Evolutionary conservation across 1,139 yeast species (phyloP), one percentile per base, ranked within the genome.

Genomic region (Debaryomyces coudertii): DNA sequence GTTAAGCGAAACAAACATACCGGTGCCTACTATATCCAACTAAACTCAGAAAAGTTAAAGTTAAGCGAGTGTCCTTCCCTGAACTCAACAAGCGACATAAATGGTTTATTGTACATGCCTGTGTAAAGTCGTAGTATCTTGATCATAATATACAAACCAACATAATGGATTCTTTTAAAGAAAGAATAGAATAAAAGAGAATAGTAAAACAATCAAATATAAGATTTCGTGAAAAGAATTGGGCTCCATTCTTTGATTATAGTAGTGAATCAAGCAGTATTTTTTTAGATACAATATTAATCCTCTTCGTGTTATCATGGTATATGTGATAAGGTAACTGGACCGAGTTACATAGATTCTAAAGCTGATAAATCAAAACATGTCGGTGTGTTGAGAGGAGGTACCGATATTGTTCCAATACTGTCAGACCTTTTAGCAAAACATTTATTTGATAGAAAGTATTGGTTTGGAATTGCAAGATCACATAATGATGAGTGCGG

Each of bases 381-480:
- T 43, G 60, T 56, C 4, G 58, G 61, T 5, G 46, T 44, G n/a
- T 46, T 58, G 29, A 44, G 61, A 43, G 62, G 62, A 5, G 60
- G 61, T 1, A 58, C 62, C 3, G 55, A 56, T 36, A 24, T 50
- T 1, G 30, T 48, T 12, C 47, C 50, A 18, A 47, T 50, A 15
- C 49, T 51, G 12, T 22, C 40, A 3, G 7, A 36, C 4, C 30
- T 36, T 36, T 36, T 36, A 16, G 33, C 40, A 8, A 15, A 34
- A 8, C 11, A 38, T 40, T 11, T 39, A 16, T 23, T 24, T 16
- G 31, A n/a, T 37, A 52, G 36, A 36, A 38, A 40, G 9, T 52
- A 42, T 36, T 53, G 57, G 57, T 52, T 54, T 42, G 57, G 57
- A 6, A 54, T 53, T 16, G 56, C 55, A 6, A 51, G 57, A 42